These are phyloP conservation scores for Auricularia heimuer DNA, from an alignment of 768 basidiomycete species.

Conservation along the genomic window DNA sequence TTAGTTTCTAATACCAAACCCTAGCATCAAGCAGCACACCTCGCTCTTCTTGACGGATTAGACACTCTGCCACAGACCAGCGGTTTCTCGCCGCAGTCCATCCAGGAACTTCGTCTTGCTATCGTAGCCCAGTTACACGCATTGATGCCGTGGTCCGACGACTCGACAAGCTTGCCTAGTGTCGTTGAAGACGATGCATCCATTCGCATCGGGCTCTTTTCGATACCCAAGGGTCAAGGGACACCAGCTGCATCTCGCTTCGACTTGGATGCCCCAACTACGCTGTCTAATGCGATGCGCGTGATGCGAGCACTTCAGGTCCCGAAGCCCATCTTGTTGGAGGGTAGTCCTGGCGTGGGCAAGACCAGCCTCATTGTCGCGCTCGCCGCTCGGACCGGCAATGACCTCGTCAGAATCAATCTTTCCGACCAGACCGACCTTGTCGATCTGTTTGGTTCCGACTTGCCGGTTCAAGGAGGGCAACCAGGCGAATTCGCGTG, in stretches of 20 bases:
- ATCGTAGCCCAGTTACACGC: slow-evolving; percentile 44
- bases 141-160: slow-evolving; percentile 40
- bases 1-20: slow-evolving; percentile 7
- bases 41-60: slow-evolving; percentile 88
- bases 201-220: slow-evolving; percentile 65
- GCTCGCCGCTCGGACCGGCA: slow-evolving; percentile 69
- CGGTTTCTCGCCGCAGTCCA: slow-evolving; percentile 46
- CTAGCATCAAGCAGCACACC: slow-evolving; percentile 86
- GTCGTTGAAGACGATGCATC: slow-evolving; percentile 20
- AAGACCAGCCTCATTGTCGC: slow-evolving; percentile 92
- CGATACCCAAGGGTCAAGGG: slow-evolving; percentile 47
- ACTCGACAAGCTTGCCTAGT: slow-evolving; percentile 18
- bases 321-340: slow-evolving; percentile 82
- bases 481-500: slow-evolving; percentile 88
- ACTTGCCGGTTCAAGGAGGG: slow-evolving; percentile 90
- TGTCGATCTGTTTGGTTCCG: slow-evolving; percentile 91
- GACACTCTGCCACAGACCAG: slow-evolving; percentile 66
- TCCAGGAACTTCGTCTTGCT: slow-evolving; percentile 53
- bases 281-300: slow-evolving; percentile 77
- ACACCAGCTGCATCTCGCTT: slow-evolving; percentile 36
- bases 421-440: slow-evolving; percentile 97
- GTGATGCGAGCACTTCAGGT: slow-evolving; percentile 86
- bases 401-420: slow-evolving; percentile 85
- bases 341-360: slow-evolving; percentile 96
- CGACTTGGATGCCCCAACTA: slow-evolving; percentile 83